These are phyloP conservation scores for Nannochloropsis oceanica DNA, from an alignment of 108 stramenopile species.

Conservation along the genomic window DNA sequence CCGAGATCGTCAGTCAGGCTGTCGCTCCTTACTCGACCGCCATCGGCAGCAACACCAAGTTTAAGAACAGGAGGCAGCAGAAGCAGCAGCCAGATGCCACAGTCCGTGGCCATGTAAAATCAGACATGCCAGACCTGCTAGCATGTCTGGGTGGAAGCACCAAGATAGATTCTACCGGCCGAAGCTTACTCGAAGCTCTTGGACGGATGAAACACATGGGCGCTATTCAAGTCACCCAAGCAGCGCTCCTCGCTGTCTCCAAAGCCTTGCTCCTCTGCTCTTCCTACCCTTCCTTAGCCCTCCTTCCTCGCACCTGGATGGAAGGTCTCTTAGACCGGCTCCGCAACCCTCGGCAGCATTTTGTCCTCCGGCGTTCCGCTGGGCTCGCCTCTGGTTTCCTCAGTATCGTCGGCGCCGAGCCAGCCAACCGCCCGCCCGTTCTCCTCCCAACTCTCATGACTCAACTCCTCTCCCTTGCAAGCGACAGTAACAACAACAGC, in stretches of 20 bases:
- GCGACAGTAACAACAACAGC: not conserved
- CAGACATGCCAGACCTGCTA: not conserved
- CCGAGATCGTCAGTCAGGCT: not conserved
- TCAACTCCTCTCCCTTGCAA: not conserved
- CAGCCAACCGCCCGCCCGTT: not conserved
- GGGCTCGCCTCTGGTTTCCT: not conserved
- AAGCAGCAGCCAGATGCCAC: not conserved
- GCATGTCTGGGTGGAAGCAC: not conserved
- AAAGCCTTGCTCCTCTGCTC: not conserved
- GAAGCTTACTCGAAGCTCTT: not conserved
- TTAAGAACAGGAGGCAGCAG: not conserved
- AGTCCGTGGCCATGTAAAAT: not conserved
- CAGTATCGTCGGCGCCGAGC: not conserved
- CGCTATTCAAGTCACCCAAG: not conserved
- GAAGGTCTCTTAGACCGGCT: not conserved
- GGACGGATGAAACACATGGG: not conserved
- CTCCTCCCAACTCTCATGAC: not conserved
- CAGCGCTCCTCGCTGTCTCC: not conserved
- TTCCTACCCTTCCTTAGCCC: not conserved
- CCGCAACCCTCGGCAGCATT: not conserved
- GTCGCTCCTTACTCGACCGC: not conserved
- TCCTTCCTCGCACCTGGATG: not conserved
- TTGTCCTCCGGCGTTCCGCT: not conserved
- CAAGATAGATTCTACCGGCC: not conserved
- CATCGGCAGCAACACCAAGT: not conserved